Evolutionary conservation across 2,329 filamentous ascomycete genomes (phyloP).

Genomic region (Arthroderma uncinatum): DNA sequence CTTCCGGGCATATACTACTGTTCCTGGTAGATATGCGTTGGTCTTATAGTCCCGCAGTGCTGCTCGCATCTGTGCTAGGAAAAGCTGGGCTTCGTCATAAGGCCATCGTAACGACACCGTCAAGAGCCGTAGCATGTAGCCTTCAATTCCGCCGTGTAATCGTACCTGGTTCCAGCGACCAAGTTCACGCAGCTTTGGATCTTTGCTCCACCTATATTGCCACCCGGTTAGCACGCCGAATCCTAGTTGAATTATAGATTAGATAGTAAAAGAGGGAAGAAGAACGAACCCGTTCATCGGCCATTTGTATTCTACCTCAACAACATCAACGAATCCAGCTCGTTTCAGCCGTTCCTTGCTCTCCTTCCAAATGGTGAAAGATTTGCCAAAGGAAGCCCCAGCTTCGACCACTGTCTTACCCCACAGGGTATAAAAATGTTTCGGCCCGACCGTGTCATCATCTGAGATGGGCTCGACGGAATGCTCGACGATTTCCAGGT

Average conservation of each 20-base stretch:
- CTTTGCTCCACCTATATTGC: constrained; percentile 31
- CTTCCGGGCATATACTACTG: constrained; percentile 7
- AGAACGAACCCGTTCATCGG: constrained; percentile 21
- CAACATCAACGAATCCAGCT: constrained; percentile 38
- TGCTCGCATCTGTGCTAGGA: constrained; percentile 5
- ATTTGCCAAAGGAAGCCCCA: constrained; percentile 18
- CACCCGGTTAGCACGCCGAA: not conserved
- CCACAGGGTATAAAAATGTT: constrained; percentile 16
- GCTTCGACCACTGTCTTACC: constrained; percentile 16
- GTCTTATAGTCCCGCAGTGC: constrained; percentile 15
- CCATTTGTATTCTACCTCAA: constrained; percentile 32
- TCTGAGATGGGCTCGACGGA: constrained; percentile 18
- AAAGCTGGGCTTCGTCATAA: constrained; percentile 14
- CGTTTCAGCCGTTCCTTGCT: constrained; percentile 23
- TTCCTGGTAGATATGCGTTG: constrained; percentile 12
- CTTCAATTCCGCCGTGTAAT: constrained; percentile 3
- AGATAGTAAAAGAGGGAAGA: not conserved
- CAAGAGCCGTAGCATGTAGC: constrained; percentile 9
- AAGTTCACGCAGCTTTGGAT: constrained; percentile 10
- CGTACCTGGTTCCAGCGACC: constrained; percentile 7
- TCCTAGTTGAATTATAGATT: not conserved
- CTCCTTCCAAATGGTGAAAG: constrained; percentile 17
- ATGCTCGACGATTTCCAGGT: constrained; percentile 28
- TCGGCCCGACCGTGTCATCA: constrained; percentile 14
- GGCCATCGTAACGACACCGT: constrained; percentile 15